Evolutionary conservation across 352 stramenopile genomes (phyloP), one percentile per base, ranked within the genome.

Genomic region (Pelagophyceae sp.): DNA sequence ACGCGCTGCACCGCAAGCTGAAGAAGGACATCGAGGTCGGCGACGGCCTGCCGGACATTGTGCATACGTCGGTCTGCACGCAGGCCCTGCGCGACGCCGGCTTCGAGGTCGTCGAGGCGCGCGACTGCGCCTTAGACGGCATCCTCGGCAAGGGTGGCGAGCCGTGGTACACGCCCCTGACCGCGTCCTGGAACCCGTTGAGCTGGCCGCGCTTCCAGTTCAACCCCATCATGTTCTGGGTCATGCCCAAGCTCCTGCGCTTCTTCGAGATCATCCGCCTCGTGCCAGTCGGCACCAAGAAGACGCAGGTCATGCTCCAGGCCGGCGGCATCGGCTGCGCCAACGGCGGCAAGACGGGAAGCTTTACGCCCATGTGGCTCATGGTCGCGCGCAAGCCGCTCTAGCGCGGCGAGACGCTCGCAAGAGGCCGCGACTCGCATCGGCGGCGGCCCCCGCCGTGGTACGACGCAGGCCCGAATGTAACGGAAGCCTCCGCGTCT

Each of bases 21-120:
- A 94, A 92, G 81, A 90, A 91, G 75, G 80, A 89, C 51, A 90
- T 91, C 77, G 86, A 92, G 81, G 83, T 90, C 72, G 88, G 88
- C 60, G 87, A 93, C 80, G 88, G 84, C 19, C 79, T 93, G 29
- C 88, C 88, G 29, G 87, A 92, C 80, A 90, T 92, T 82, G 78
- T 76, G 35, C 80, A 77, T 38, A 84, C 79, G 37, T 80, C 82
- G 20, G 81, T 82, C 60, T 87, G 83, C 81, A 77, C 85, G 5
- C 50, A 86, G 33, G 80, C 84, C 31, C 74, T 90, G 63, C 75
- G 83, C 63, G 64, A 79, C 15, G 83, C 85, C 51, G 85, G 85
- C 32, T 90, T 90, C 72, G 80, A 87, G 35, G 78, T 87, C 58
- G 51, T 92, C 38, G 82, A 90, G 40, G 84, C 79, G n/a, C 78